Conservation (phyloP, 805 yeast species). For the Candida loeiensis region DNA sequence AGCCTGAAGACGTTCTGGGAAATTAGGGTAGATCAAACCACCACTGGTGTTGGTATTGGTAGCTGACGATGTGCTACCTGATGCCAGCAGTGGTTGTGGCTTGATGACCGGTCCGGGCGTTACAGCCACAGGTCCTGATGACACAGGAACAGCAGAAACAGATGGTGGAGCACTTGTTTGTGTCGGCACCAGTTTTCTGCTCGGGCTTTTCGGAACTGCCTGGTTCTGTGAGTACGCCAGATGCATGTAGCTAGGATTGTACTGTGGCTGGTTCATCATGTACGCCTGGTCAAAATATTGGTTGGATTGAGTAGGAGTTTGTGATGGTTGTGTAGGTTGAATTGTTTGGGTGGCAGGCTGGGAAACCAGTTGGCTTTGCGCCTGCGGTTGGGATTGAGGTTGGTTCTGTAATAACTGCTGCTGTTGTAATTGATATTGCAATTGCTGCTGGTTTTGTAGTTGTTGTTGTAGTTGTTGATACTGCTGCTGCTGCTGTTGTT, state of each 20-base stretch:
- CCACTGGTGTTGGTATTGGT: slow-evolving; percentile 1
- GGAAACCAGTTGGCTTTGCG: slow-evolving; percentile 1
- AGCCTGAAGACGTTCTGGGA: slow-evolving; percentile 26
- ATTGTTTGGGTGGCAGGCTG: background rate
- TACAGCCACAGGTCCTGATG: slow-evolving; percentile 5
- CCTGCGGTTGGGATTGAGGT: slow-evolving; percentile 1
- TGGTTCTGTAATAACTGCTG: slow-evolving; percentile 3
- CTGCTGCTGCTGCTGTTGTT: slow-evolving; percentile 10
- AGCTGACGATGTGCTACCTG: slow-evolving; percentile 6
- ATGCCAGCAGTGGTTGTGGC: slow-evolving; percentile 1
- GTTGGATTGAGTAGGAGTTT: slow-evolving; percentile 3
- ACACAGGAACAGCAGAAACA: background rate
- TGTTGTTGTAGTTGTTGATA: slow-evolving; percentile 10
- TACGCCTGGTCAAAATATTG: slow-evolving; percentile 7
- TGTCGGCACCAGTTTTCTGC: background rate
- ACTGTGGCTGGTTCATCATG: slow-evolving; percentile 6
- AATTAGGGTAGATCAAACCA: slow-evolving; percentile 18
- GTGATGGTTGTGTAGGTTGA: background rate
- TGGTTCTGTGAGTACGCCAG: slow-evolving; percentile 2
- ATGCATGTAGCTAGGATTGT: slow-evolving; percentile 3
- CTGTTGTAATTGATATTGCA: slow-evolving; percentile 3
- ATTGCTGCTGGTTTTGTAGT: slow-evolving; percentile 9
- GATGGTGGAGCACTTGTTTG: background rate
- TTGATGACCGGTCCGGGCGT: background rate
- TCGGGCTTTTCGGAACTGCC: background rate